Conservation (phyloP, 768 basidiomycete genomes). For the Psilocybe tampanensis region DNA sequence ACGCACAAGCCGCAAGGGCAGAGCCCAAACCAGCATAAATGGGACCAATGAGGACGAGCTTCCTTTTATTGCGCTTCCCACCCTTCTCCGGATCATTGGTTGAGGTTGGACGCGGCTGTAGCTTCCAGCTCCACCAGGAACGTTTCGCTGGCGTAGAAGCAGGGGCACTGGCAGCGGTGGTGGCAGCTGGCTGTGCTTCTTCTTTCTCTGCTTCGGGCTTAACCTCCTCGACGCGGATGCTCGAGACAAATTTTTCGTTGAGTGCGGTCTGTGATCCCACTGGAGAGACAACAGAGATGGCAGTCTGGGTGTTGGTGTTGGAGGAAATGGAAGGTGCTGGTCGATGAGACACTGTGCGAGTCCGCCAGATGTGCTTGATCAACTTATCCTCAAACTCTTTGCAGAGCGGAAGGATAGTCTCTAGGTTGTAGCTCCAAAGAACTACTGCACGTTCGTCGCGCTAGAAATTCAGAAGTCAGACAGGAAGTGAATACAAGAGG, state of each 20-base stretch:
- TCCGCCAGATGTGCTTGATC: constrained; percentile 80
- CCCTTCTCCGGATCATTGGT: constrained; percentile 42
- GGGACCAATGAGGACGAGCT: constrained; percentile 64
- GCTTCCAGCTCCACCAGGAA: constrained; percentile 48
- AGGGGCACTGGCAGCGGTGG: neutral
- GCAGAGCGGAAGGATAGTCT: constrained; percentile 66
- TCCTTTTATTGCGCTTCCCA: constrained; percentile 37
- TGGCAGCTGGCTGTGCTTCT: constrained; percentile 9
- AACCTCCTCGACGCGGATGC: constrained; percentile 18
- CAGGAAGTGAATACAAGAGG: neutral
- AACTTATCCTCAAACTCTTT: constrained; percentile 77
- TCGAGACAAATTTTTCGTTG: constrained; percentile 33
- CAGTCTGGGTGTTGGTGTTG: neutral
- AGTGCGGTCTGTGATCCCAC: constrained; percentile 29
- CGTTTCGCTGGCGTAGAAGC: constrained; percentile 21
- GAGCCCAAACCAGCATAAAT: constrained; percentile 71
- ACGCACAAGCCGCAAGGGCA: constrained; percentile 63
- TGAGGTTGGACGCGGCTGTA: constrained; percentile 33
- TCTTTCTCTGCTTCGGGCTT: constrained; percentile 22
- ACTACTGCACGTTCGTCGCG: constrained; percentile 80
- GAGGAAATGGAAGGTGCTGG: constrained; percentile 12
- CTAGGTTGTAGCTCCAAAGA: constrained; percentile 78
- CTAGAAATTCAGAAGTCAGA: constrained; percentile 20
- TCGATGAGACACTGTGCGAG: constrained; percentile 31
- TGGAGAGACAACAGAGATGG: constrained; percentile 20